Evolutionary conservation across 768 basidiomycete species (phyloP), one percentile per base, ranked within the genome.

Genomic region (Suillus placidus): DNA sequence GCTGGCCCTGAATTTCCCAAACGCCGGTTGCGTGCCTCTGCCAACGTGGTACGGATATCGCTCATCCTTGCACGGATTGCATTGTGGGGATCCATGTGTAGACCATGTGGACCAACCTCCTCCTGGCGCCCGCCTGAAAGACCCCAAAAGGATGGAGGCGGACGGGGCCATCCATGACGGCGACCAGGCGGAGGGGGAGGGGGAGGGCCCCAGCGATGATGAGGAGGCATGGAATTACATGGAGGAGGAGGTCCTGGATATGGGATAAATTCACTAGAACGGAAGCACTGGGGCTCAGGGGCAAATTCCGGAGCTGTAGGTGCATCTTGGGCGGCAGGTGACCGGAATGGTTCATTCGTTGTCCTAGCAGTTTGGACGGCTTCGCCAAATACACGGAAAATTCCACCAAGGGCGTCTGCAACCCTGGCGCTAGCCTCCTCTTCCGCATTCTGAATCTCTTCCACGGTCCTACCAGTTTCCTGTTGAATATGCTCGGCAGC

Each of bases 401-500:
- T 76, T 55, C 81, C 81, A 7, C 83, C 85, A 37, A 94, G 75
- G 9, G 88, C 86, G 35, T 90, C 86, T 4, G 88, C 83, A 18
- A 92, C 85, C 60, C 85, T 81, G 51, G 81, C 79, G 16, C 87
- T 84, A 1, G 92, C 91, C 68, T 89, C 88, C 69, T 86, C 85
- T 71, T 93, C 91, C 1, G 85, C 77, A 45, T 81, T 82, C 35
- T 83, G 81, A 26, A 84, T 71, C 23, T 83, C 81, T 38, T 80
- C 81, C 0, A 84, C 75, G n/a, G 81, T 78, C 52, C 76, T 73
- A 9, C 77, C 74, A 20, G 77, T 72, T 57, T 79, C 77, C 37
- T 77, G 70, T 18, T 84, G 81, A 9, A 90, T 70, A 42, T 84
- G 81, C 40, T 84, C 82, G 4, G 86, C 87, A 23, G 87, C 85